Percentiles rank a stretch among this genome's conserved stretches.
phyloP scores from a whole-genome alignment of 2,329 filamentous ascomycete species.

The Camillea tinctor region DNA sequence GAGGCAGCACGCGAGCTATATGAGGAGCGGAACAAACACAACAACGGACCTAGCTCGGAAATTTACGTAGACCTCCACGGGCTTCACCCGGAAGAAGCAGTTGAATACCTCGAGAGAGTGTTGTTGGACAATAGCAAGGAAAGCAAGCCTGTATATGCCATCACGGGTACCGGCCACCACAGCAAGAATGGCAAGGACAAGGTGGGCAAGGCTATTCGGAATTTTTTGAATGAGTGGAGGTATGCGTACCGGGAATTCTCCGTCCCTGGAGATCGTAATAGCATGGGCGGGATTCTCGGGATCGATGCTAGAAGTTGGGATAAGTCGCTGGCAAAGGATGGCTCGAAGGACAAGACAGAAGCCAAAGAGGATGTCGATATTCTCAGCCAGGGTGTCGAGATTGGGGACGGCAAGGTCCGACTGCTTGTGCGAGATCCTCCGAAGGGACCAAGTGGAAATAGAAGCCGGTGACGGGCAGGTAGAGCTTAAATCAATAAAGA shows the following conservation, averaged over 20 bases:
- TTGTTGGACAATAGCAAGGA: slow-evolving; percentile 78
- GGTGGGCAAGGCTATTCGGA: slow-evolving; percentile 88
- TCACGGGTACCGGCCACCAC: slow-evolving; percentile 95
- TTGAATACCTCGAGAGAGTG: slow-evolving; percentile 87
- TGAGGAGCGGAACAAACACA: slow-evolving; percentile 83
- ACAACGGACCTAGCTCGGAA: slow-evolving; percentile 59
- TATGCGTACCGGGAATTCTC: slow-evolving; percentile 97
- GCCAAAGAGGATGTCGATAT: slow-evolving; percentile 52
- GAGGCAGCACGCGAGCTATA: slow-evolving; percentile 91
- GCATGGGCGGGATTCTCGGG: slow-evolving; percentile 73
- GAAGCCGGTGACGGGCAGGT: slow-evolving; percentile 38
- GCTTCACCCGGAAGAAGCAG: slow-evolving; percentile 96
- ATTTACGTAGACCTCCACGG: slow-evolving; percentile 95
- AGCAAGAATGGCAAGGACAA: slow-evolving; percentile 99
- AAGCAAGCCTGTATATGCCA: slow-evolving; percentile 81
- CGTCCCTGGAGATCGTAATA: slow-evolving; percentile 86
- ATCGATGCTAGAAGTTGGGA: slow-evolving; percentile 69
- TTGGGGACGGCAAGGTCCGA: slow-evolving; percentile 65
- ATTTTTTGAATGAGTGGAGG: slow-evolving; percentile 91
- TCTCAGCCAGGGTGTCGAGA: slow-evolving; percentile 64
- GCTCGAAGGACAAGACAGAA: slow-evolving; percentile 38
- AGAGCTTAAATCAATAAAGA: slow-evolving; percentile 21
- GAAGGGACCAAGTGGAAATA: slow-evolving; percentile 52
- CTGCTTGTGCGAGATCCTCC: slow-evolving; percentile 61
- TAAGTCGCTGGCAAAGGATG: slow-evolving; percentile 54